Evolutionary conservation across 2,329 filamentous ascomycete genomes (phyloP).

Genomic region (Fusarium oligoseptatum): DNA sequence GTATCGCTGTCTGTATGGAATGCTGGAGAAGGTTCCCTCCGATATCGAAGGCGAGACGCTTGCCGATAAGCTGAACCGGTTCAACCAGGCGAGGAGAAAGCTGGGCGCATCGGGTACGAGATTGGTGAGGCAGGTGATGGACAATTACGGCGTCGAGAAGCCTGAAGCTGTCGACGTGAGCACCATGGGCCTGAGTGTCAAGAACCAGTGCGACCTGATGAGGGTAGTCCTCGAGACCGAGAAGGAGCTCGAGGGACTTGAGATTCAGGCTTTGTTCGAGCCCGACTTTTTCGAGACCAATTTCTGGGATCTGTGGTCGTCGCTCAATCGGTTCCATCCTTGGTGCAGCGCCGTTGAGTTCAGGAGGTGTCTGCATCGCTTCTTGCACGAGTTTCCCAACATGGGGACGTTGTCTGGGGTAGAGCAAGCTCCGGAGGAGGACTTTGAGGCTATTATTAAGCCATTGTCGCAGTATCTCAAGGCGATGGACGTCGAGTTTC

Average conservation of each 20-base stretch:
- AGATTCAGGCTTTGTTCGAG: constrained; percentile 45
- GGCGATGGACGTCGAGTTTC: constrained; percentile 45
- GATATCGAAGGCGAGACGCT: constrained; percentile 39
- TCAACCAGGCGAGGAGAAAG: constrained; percentile 42
- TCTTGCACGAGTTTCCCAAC: constrained; percentile 46
- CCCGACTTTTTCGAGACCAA: constrained; percentile 47
- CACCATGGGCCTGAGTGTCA: constrained; percentile 47
- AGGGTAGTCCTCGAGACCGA: constrained; percentile 45
- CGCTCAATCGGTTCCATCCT: constrained; percentile 46
- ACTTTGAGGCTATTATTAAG: constrained; percentile 46
- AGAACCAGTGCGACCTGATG: constrained; percentile 48
- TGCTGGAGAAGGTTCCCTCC: constrained; percentile 44
- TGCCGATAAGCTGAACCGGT: constrained; percentile 41
- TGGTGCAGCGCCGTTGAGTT: constrained; percentile 48
- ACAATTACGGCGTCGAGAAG: constrained; percentile 29
- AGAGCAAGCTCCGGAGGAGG: constrained; percentile 45
- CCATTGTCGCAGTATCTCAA: constrained; percentile 45
- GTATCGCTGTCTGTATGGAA: constrained; percentile 43
- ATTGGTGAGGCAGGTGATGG: constrained; percentile 39
- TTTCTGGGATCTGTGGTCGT: constrained; percentile 47
- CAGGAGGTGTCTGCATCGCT: constrained; percentile 42
- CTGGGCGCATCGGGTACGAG: constrained; percentile 43
- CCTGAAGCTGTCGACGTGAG: constrained; percentile 44
- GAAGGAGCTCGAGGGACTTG: constrained; percentile 42
- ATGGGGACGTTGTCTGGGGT: constrained; percentile 45